Base-by-base conservation (phyloP, 2,329 filamentous ascomycete genomes). In the Verticillium longisporum region DNA sequence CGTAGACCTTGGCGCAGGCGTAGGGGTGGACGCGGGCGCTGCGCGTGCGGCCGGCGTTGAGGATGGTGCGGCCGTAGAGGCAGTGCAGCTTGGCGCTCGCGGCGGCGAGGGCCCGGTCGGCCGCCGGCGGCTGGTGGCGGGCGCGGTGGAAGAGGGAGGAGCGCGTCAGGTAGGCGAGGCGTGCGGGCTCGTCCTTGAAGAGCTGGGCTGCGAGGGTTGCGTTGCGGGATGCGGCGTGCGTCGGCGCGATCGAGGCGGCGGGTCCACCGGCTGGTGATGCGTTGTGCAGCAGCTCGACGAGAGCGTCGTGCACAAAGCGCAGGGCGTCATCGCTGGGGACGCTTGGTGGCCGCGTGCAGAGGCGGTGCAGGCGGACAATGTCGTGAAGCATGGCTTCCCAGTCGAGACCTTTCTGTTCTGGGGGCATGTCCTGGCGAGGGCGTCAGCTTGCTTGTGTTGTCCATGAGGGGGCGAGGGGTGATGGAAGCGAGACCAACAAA, bases 1-100 rank as follows among this genome's bases (percentile, higher is more conserved):
- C 89, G 66, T 93, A 94, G 3, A 93, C 88, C 63, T 84, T 83
- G 55, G 85, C 83, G 60, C 85, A 82, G 1, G 90, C 90, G 65
- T 81, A 87, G 1, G 85, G 83, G 69, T 85, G 86, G 1, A 77
- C 77, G 15, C 71, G 69, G 14, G 69, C 71, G 6, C 71, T 72
- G 13, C 75, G 67, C 11, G 73, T 72, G 33, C 74, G 69, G n/a
- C 73, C 72, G 31, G 70, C 63, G 34, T 72, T 72, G 31, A 79
- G 70, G 3, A 86, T 75, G 0, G 87, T 83, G n/a, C 83, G 80
- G 18, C 90, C 89, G 64, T 85, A 88, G 33, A 91, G 75, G 64
- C 84, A 85, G 70, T 92, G 89, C 31, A 93, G 74, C 69, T 88
- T 88, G 31, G 90, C 90, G 64, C 85, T 88, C 65, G 83, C 77